Base-by-base conservation (phyloP, 768 basidiomycete genomes). In the Stropharia rugosoannulata region DNA sequence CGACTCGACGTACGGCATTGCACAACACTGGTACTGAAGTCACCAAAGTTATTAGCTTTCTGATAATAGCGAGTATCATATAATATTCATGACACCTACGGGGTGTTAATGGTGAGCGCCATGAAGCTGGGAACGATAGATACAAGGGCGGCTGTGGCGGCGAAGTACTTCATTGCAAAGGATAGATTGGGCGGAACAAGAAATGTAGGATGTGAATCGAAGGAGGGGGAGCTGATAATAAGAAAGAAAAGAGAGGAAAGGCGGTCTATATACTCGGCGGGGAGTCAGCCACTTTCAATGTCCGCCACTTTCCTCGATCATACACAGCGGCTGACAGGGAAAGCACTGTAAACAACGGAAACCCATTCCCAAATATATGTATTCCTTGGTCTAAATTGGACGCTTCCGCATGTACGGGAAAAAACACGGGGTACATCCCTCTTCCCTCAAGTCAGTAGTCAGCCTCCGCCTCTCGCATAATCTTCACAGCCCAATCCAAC, bases 401-500 rank as follows among this genome's bases (percentile, higher is more conserved):
- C 5, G 29, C 29, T 32, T 32, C 29, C 29, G 29, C 29, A 7
- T 10, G 29, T 32, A 32, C 9, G 5, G 29, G 3, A 1, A 32
- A 32, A 32, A 39, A 51, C 12, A 25, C 29, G 11, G 18, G 25
- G 29, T 43, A n/a, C 13, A 43, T 51, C 27, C 36, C n/a, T 43
- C 18, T 36, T 49, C 22, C 19, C 13, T n/a, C n/a, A n/a, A n/a
- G n/a, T n/a, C n/a, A n/a, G n/a, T n/a, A n/a, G n/a, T n/a, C n/a
- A 7, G 10, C 38, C 22, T 40, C 50, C 36, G 37, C 44, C 51
- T 18, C 18, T 25, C 48, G 35, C 47, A n/a, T 19, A 38, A 19
- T 47, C 12, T 2, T 68, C 64, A 82, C 49, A 95, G 72, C 16
- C 96, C 96, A 55, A 97, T 95, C 92, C 91, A 98, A 64, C 92